A percentile compares a stretch with the other conserved stretches of the same genome.
phyloP scores from a whole-genome alignment of 306 rosid species.

The Trifolium subterraneum region DNA sequence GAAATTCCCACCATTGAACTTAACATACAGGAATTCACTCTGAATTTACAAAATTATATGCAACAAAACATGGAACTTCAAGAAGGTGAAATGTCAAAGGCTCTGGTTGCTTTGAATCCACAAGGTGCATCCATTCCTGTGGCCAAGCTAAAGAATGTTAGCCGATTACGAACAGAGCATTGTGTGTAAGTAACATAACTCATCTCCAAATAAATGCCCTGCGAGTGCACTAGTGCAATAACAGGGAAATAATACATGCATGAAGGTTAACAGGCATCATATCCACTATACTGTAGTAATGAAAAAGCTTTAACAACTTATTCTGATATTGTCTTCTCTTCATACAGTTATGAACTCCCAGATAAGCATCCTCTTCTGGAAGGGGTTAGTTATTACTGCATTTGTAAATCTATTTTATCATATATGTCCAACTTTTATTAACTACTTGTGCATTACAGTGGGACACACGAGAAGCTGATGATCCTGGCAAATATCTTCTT shows the following conservation, averaged over 20 bases:
- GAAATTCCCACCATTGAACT: constrained; percentile 92
- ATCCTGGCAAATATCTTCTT: constrained; percentile 89
- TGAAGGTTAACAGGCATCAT: constrained; percentile 10
- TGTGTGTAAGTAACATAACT: constrained; percentile 77
- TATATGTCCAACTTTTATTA: constrained; percentile 26
- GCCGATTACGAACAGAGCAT: constrained; percentile 93
- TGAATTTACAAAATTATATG: constrained; percentile 83
- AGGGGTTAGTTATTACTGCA: constrained; percentile 61
- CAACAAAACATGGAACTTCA: constrained; percentile 88
- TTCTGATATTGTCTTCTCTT: constrained; percentile 49
- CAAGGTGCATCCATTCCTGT: constrained; percentile 83
- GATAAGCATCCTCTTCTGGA: constrained; percentile 93
- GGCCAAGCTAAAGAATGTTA: constrained; percentile 87
- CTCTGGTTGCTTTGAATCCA: constrained; percentile 78
- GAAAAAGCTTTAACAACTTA: constrained; percentile 26
- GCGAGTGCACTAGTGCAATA: constrained; percentile 8
- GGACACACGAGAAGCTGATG: constrained; percentile 89
- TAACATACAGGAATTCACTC: constrained; percentile 78
- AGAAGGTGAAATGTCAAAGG: constrained; percentile 87
- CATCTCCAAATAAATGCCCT: constrained; percentile 39
- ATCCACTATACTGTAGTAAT: constrained; percentile 9
- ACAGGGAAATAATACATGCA: not conserved
- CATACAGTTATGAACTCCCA: constrained; percentile 96
- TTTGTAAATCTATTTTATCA: constrained; percentile 24
- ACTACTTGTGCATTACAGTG: constrained; percentile 58